Base-by-base conservation (phyloP, 768 basidiomycete genomes). In the Phanerochaete sordida region DNA sequence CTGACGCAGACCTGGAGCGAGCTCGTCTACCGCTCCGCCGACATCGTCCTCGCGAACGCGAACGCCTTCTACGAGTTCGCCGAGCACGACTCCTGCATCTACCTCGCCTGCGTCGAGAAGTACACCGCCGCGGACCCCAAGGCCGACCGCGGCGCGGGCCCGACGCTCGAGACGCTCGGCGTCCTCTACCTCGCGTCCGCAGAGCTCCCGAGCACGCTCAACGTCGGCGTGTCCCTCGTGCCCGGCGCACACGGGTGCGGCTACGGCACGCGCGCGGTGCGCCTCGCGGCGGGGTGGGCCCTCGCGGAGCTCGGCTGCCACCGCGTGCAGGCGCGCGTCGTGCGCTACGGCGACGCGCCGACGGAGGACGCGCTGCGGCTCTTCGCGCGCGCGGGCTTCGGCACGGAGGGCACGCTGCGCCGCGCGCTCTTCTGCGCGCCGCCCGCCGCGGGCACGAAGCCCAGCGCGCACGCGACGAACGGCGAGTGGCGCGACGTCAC, bases 321-420 rank as follows among this genome's bases (percentile, higher is more conserved):
- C 64, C 79, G 85, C 43, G 73, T 86, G 2, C 82, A 84, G 66
- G 80, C 79, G 0, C 76, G 79, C 3, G 67, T 89, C 16, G 52
- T 69, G 43, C 51, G 63, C 30, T 70, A 84, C 12, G 77, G 82
- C 50, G 69, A 75, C 31, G 70, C 77, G 3, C 68, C 69, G 24
- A 81, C 79, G 60, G 75, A 83, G 28, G 70, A 68, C 30, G 77
- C 78, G 1, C 64, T 81, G 27, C 73, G 73, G 16, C 67, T 88
- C 13, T 84, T 88, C 63, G 78, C 82, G 69, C 75, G 47, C 65
- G 77, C 13, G 57, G 82, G 83, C 9, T 88, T 91, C 66, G 69
- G 70, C 7, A 81, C 85, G 60, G 88, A 91, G 71, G 88, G 88
- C 48, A 82, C 77, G 9, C 79, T 81, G 45, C 81, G 87, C 31